Base-by-base conservation (phyloP, 176 grass and related monocot genomes). In the Luzula sylvatica region DNA sequence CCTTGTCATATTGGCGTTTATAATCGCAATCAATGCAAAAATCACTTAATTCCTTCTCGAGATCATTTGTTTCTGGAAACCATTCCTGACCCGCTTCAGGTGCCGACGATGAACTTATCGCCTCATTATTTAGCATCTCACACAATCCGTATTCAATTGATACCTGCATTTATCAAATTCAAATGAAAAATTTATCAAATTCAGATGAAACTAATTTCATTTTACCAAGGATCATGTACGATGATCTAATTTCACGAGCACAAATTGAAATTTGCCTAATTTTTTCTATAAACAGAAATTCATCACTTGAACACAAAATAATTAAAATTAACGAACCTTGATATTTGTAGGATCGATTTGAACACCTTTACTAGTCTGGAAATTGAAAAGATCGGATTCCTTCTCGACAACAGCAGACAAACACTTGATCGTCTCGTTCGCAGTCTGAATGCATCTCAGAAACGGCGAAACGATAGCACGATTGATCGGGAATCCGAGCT, bases 381-480 rank as follows among this genome's bases (percentile, higher is more conserved):
- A 8, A 48, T 47, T 28, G 65, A 68, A 54, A 6, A 93, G 77
- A 12, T 40, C 68, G 48, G 7, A 3, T 3, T 61, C 73, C 56
- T 69, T 67, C 30, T 82, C 62, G 52, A 83, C 78, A 15, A 63
- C 62, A 57, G 82, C 74, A 48, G 77, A 82, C 46, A 87, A 56
- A 3, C 67, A 77, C 15, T 73, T n/a, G 62, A 79, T 22, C 12
- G 64, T 77, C 67, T 78, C 70, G 13, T 46, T 12, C n/a, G 82
- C 78, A 13, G 87, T 94, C 78, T 94, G 78, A 25, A 72, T 77
- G 71, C 87, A 94, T 18, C 87, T 81, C 16, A 52, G 56, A 63
- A 94, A 94, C 8, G 78, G 87, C 8, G 87, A 94, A 18, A 94
- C 87, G 57, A 94, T 7, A 38, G 75, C 78, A 23, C 87, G 70